Evolutionary conservation across 768 basidiomycete species (phyloP), one percentile per base, ranked within the genome.

Genomic region (Dentipellis sp.): DNA sequence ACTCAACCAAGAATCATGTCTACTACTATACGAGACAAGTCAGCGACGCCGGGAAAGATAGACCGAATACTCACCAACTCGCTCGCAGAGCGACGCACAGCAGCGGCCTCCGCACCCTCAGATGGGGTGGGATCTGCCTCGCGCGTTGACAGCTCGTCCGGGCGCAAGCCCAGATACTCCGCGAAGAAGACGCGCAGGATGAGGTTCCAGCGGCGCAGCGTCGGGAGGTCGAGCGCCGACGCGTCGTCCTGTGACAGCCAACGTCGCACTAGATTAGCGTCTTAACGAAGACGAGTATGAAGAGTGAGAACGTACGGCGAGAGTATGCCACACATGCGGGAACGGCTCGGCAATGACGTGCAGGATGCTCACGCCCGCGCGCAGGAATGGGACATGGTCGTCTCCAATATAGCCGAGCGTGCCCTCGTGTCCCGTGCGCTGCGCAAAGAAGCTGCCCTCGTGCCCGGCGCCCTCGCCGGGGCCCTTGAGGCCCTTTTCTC

Each of bases 331-430:
- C 14, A 95, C 92, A 1, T 42, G 57, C 3, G 97, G 97, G 69
- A 98, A 99, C 2, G 90, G 93, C 49, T 81, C 80, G 2, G 94
- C 71, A 54, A 98, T 98, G 48, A 98, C 67, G 69, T 99, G 97
- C 61, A 99, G 71, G 52, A 98, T 72, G 59, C 82, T 89, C 14
- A 98, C 93, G 2, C 97, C 97, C 59, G 75, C 72, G 38, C 74
- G 70, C 51, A 95, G 64, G 74, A 99, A 98, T 21, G 97, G 97
- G 42, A 92, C 69, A 63, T 99, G 97, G 70, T 99, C 97, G 68
- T 99, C 97, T 40, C 82, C 91, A 58, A 95, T 84, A 62, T 83
- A 79, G 2, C 82, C 83, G 17, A 70, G 66, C 58, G 75, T 77
- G 37, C 66, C 59, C 21, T 73, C 70, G 16, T 56, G 63, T 1